A percentile compares a stretch with the other conserved stretches of the same genome.
These are phyloP conservation scores for Stereum hirsutum DNA, from an alignment of 1,284 basidiomycete species.

Conservation along the genomic window DNA sequence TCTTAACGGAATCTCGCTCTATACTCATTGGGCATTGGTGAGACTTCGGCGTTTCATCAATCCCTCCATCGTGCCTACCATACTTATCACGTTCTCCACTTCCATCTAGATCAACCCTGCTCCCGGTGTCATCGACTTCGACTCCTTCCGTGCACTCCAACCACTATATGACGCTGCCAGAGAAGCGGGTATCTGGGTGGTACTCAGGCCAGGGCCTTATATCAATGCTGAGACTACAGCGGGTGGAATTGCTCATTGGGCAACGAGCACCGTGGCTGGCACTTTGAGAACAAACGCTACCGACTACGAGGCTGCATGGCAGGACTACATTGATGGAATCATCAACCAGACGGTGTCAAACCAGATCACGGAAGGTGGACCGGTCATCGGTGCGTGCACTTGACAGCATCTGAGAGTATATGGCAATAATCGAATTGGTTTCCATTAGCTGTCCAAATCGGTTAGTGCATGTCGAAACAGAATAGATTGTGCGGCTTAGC, in stretches of 20 bases:
- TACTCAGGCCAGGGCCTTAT: constrained; percentile 42
- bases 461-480: constrained; percentile 23
- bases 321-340: constrained; percentile 58
- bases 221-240: constrained; percentile 80
- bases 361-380: constrained; percentile 63
- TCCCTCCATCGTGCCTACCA: too few species aligned
- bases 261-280: constrained; percentile 58
- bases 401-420: not conserved
- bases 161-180: constrained; percentile 42
- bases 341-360: constrained; percentile 51
- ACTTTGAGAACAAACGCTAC: constrained; percentile 60
- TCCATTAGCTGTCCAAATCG: constrained; percentile 52
- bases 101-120: constrained; percentile 68
- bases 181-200: constrained; percentile 34
- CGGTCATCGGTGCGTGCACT: constrained; percentile 51
- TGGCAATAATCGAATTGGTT: not conserved
- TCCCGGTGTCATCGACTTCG: constrained; percentile 65
- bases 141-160: constrained; percentile 60
- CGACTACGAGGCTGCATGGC: constrained; percentile 63
- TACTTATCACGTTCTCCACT: too few species aligned
- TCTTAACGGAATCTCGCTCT: constrained; percentile 70
- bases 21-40: constrained; percentile 70
- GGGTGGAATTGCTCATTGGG: constrained; percentile 75
- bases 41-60: too few species aligned
- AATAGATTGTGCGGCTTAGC: not conserved